A percentile compares a stretch with the other conserved stretches of the same genome.
Evolutionary conservation across 805 yeast species (phyloP).

Genomic region (Candida michaelii): DNA sequence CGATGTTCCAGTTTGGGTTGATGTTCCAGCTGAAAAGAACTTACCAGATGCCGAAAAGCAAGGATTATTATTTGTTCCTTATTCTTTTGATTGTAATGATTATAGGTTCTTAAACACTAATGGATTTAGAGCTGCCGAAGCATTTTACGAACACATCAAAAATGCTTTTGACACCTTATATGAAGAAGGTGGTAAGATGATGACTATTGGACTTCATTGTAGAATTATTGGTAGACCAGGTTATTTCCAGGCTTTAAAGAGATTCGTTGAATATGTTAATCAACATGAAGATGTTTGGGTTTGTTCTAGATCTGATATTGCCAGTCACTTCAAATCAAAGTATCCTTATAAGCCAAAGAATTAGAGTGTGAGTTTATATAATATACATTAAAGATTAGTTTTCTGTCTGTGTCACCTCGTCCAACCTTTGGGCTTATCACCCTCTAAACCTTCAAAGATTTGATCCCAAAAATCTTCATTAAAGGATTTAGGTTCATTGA

Average conservation of each 20-base stretch:
- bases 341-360: conserved; percentile 14
- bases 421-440: neutral
- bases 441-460: conserved; percentile 4
- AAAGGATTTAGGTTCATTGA: neutral
- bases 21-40: conserved; percentile 17
- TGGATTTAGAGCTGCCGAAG: conserved; percentile 23
- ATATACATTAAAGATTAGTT: too few species aligned
- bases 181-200: conserved; percentile 19
- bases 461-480: conserved; percentile 17
- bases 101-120: conserved; percentile 21
- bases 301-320: conserved; percentile 17
- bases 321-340: conserved; percentile 13
- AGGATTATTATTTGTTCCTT: conserved; percentile 26
- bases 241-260: conserved; percentile 15
- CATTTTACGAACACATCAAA: conserved; percentile 29
- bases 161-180: conserved; percentile 31
- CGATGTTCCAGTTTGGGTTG: conserved; percentile 19
- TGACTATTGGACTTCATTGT: conserved; percentile 18
- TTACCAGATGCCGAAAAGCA: conserved; percentile 19
- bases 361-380: neutral
- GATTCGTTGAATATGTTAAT: conserved; percentile 17
- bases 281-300: conserved; percentile 15
- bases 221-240: conserved; percentile 18
- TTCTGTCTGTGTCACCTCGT: too few species aligned
- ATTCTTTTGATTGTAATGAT: conserved; percentile 24